These are phyloP conservation scores for Botrytis cinerea DNA, from an alignment of 2,329 filamentous ascomycete species.

Conservation along the genomic window DNA sequence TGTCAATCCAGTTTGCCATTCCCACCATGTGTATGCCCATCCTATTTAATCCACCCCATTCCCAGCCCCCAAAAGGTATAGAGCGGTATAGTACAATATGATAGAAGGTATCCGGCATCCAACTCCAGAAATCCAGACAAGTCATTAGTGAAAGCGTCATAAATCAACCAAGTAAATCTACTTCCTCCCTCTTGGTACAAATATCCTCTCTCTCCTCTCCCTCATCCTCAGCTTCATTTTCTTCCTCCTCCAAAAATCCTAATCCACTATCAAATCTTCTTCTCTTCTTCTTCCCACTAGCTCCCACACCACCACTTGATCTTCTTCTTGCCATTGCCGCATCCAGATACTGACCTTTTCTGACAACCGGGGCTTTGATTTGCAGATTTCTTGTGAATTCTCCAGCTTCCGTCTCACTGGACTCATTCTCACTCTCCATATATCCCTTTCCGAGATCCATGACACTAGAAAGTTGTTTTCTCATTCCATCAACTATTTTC, in stretches of 20 bases:
- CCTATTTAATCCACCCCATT: neutral
- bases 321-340: constrained; percentile 31
- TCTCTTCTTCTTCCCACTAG: constrained; percentile 42
- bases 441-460: constrained; percentile 51
- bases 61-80: neutral
- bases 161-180: neutral
- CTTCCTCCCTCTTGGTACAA: neutral
- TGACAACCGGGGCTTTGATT: constrained; percentile 21
- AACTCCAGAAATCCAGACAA: constrained; percentile 10
- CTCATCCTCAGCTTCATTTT: constrained; percentile 32
- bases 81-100: neutral
- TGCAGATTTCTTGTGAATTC: neutral
- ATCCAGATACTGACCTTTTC: constrained; percentile 34
- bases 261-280: constrained; percentile 57
- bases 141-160: neutral
- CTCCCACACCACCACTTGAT: constrained; percentile 39
- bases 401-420: constrained; percentile 17
- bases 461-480: constrained; percentile 53
- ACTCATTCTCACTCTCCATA: constrained; percentile 36
- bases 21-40: neutral
- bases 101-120: neutral
- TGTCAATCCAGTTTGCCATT: neutral
- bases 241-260: constrained; percentile 57
- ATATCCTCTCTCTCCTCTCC: neutral
- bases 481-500: constrained; percentile 52